Percentiles rank a stretch among this genome's conserved stretches.
Conservation (phyloP, 139 green algal genomes). For the Closterium sp. region DNA sequence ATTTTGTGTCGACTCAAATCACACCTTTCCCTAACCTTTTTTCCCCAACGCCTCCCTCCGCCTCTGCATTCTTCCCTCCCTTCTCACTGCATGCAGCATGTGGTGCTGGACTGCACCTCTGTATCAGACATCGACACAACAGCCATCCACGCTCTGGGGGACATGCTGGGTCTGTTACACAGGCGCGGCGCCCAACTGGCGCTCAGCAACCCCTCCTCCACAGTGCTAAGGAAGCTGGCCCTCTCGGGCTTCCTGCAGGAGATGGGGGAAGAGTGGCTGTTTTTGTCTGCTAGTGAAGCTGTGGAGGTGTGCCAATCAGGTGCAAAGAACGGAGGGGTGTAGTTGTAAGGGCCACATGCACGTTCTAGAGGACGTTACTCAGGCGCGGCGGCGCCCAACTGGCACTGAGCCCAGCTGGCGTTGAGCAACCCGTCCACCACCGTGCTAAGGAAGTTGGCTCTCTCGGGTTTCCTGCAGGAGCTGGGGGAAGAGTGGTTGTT, state of each 20-base stretch:
- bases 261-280: conserved; percentile 31
- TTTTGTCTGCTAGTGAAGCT: conserved; percentile 17
- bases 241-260: conserved; percentile 22
- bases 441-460: conserved; percentile 15
- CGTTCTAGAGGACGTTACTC: conserved; percentile 20
- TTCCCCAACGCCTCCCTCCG: no score
- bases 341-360: conserved; percentile 53
- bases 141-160: conserved; percentile 57
- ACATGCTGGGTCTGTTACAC: conserved; percentile 8
- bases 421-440: conserved; percentile 9
- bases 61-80: no score
- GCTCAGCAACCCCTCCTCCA: conserved; percentile 3
- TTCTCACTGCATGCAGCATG: conserved; percentile 58
- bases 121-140: conserved; percentile 75
- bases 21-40: no score
- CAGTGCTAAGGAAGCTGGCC: conserved; percentile 14
- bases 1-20: no score
- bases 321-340: neutral
- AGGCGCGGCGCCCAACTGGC: neutral
- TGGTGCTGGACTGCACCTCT: conserved; percentile 77
- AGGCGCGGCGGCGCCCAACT: no score
- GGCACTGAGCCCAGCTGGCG: neutral
- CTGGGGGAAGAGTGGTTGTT: conserved; percentile 32
- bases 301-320: neutral
- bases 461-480: conserved; percentile 25